Conservation (phyloP, 495 filamentous ascomycete genomes). For the Elasticomyces elasticus region DNA sequence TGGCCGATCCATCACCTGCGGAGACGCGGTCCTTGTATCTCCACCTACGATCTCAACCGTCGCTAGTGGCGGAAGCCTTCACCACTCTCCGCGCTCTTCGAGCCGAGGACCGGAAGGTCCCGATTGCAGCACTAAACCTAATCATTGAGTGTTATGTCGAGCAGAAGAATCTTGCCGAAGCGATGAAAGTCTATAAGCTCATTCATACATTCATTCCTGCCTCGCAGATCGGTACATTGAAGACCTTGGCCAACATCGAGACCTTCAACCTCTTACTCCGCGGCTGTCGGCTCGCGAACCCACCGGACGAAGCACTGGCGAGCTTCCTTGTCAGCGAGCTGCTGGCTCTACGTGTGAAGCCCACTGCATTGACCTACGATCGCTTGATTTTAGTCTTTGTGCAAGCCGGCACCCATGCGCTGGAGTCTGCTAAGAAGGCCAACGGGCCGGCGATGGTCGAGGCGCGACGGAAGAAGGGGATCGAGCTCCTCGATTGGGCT, state of each 20-base stretch:
- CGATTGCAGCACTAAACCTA: constrained; percentile 50
- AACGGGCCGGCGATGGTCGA: neutral
- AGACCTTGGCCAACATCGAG: constrained; percentile 34
- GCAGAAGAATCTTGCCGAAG: constrained; percentile 39
- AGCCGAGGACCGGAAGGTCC: constrained; percentile 37
- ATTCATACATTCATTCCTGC: constrained; percentile 49
- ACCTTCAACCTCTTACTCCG: constrained; percentile 61
- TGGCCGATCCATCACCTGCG: constrained; percentile 39
- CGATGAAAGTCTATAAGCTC: constrained; percentile 61
- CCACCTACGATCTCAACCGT: constrained; percentile 31
- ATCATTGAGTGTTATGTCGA: constrained; percentile 47
- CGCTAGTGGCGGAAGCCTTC: constrained; percentile 38
- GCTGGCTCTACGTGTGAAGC: constrained; percentile 49
- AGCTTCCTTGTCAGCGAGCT: constrained; percentile 70
- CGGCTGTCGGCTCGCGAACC: constrained; percentile 42
- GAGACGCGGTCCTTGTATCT: constrained; percentile 50
- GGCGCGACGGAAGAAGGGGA: constrained; percentile 1
- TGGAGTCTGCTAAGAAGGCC: constrained; percentile 39
- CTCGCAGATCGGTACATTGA: constrained; percentile 11
- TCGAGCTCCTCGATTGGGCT: constrained; percentile 16
- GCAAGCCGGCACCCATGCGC: constrained; percentile 33
- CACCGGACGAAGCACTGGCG: constrained; percentile 29
- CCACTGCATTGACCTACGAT: constrained; percentile 56
- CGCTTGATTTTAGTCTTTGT: constrained; percentile 57
- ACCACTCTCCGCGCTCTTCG: constrained; percentile 44